These are phyloP conservation scores for Panicum hallii DNA, from an alignment of 202 grass and related monocot species.

Conservation along the genomic window DNA sequence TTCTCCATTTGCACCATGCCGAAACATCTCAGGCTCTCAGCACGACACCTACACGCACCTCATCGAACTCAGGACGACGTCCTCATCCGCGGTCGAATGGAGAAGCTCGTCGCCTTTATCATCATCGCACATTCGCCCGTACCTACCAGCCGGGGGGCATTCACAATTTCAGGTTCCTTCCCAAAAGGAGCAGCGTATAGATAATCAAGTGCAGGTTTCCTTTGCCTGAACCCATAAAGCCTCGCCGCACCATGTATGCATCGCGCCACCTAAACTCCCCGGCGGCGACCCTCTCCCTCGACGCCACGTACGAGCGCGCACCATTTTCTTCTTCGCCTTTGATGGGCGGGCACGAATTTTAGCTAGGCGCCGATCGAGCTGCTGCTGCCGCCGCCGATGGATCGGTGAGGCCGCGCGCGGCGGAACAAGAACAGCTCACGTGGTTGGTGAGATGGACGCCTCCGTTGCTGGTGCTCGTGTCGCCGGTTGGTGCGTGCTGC, in stretches of 20 bases:
- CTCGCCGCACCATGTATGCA: neutral
- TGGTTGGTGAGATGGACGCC: slow-evolving; percentile 55
- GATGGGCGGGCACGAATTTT: slow-evolving; percentile 17
- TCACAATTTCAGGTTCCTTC: neutral
- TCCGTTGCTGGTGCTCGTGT: slow-evolving; percentile 53
- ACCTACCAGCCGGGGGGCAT: neutral
- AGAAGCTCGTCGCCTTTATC: neutral
- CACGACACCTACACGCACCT: neutral
- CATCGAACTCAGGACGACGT: neutral
- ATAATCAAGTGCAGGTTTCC: neutral
- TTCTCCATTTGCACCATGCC: neutral
- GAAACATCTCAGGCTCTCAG: neutral
- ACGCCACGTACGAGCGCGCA: neutral
- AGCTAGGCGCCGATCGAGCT: neutral
- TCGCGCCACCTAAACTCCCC: neutral
- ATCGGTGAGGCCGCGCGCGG: neutral
- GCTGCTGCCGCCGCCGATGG: neutral
- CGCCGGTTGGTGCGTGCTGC: slow-evolving; percentile 39
- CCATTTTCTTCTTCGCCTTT: slow-evolving; percentile 12
- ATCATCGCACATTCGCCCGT: neutral
- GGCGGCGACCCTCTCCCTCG: neutral
- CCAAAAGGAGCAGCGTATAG: neutral
- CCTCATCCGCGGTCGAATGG: neutral
- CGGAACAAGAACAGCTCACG: slow-evolving; percentile 45
- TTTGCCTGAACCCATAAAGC: neutral